A percentile compares a stretch with the other conserved stretches of the same genome.
These are phyloP conservation scores for Zelonia costaricensis DNA, from an alignment of 208 protist genomes.

Conservation along the genomic window DNA sequence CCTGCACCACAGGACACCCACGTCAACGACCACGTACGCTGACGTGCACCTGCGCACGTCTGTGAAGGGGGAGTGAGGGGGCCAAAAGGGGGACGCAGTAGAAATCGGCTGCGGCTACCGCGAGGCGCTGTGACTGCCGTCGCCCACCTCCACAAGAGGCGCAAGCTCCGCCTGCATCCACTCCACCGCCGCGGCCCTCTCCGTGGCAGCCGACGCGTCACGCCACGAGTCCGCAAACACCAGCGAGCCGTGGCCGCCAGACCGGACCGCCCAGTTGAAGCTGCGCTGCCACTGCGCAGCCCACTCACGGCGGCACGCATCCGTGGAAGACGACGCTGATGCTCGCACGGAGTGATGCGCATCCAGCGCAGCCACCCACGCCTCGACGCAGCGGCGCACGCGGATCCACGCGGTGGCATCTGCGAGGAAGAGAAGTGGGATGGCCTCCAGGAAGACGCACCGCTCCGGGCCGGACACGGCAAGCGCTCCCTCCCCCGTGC, in stretches of 20 bases:
- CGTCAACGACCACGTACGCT: too few species aligned
- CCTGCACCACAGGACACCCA: too few species aligned
- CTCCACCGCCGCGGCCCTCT: background rate
- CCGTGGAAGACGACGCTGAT: background rate
- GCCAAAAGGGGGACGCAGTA: too few species aligned
- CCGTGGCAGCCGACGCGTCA: background rate
- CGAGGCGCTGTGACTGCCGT: too few species aligned
- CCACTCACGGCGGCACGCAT: background rate
- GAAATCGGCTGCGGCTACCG: too few species aligned
- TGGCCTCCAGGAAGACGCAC: constrained; percentile 42
- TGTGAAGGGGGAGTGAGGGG: too few species aligned
- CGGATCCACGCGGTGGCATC: constrained; percentile 40
- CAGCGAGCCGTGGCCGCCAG: constrained; percentile 43
- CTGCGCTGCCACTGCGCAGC: constrained; percentile 37
- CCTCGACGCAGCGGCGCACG: constrained; percentile 29
- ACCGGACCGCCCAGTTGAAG: constrained; percentile 59
- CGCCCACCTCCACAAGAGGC: too few species aligned
- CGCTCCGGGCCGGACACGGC: constrained; percentile 6
- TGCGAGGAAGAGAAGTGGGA: constrained; percentile 44
- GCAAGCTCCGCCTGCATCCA: constrained; percentile 5
- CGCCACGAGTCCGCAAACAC: constrained; percentile 17
- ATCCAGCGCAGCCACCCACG: constrained; percentile 11
- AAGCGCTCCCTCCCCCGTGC: background rate
- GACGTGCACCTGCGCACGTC: too few species aligned
- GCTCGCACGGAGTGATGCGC: background rate